Conservation (phyloP, 2,329 filamentous ascomycete genomes). For the Alternaria alternata region DNA sequence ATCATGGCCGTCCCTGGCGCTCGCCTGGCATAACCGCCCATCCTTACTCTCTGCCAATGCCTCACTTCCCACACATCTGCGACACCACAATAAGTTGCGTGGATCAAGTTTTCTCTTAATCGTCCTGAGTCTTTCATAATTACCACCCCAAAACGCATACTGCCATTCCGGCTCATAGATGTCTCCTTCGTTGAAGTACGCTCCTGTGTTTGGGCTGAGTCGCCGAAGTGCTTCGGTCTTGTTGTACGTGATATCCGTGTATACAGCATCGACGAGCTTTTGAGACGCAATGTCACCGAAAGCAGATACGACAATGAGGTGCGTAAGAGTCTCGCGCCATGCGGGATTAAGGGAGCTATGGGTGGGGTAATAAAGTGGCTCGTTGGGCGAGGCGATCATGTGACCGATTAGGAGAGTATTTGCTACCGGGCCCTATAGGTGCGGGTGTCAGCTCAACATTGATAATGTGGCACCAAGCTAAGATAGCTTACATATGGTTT, state of each 20-base stretch:
- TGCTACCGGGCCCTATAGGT: constrained; percentile 14
- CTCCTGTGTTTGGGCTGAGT: constrained; percentile 32
- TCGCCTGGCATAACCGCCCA: constrained; percentile 28
- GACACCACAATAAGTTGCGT: constrained; percentile 32
- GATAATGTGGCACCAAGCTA: neutral
- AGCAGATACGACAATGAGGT: constrained; percentile 26
- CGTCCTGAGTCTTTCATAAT: constrained; percentile 26
- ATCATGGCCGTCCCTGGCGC: neutral
- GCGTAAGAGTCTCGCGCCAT: constrained; percentile 35
- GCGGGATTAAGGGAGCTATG: constrained; percentile 31
- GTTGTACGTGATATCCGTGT: constrained; percentile 25
- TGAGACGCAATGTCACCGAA: constrained; percentile 25
- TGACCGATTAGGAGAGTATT: constrained; percentile 35
- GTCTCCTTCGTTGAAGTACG: constrained; percentile 44
- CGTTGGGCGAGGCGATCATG: constrained; percentile 28
- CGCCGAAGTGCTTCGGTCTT: constrained; percentile 27
- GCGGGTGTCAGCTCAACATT: neutral
- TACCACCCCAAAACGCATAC: constrained; percentile 27
- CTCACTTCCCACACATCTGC: constrained; percentile 40
- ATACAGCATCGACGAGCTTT: constrained; percentile 21
- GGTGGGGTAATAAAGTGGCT: constrained; percentile 25
- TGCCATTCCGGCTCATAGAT: constrained; percentile 38
- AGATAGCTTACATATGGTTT: constrained; percentile 22
- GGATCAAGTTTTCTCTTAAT: constrained; percentile 38
- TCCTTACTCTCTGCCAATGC: constrained; percentile 21